Evolutionary conservation across 2,329 filamentous ascomycete species (phyloP).

Genomic region (Septoria linicola): DNA sequence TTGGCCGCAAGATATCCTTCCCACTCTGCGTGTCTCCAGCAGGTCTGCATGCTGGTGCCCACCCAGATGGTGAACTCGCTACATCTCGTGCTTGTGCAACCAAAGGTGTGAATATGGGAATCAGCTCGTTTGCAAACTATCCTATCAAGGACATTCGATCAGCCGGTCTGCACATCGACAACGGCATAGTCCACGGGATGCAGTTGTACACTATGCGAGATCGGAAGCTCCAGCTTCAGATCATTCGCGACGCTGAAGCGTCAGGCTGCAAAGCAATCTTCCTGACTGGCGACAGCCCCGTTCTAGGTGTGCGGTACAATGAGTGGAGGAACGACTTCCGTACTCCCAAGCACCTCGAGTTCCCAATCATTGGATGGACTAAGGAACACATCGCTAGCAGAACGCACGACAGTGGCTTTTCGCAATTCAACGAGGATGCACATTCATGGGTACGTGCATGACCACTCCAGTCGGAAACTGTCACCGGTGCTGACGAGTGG

Average conservation of each 20-base stretch:
- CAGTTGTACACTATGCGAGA: slow-evolving; percentile 57
- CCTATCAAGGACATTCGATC: slow-evolving; percentile 49
- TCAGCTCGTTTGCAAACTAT: slow-evolving; percentile 50
- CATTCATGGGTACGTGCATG: slow-evolving; percentile 29
- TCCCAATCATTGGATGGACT: slow-evolving; percentile 27
- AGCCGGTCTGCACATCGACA: slow-evolving; percentile 37
- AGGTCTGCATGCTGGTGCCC: slow-evolving; percentile 53
- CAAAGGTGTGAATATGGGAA: slow-evolving; percentile 47
- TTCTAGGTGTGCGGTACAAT: slow-evolving; percentile 54
- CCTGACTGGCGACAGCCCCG: slow-evolving; percentile 56
- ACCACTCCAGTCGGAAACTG: not conserved
- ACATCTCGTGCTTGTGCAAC: slow-evolving; percentile 49
- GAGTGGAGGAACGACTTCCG: slow-evolving; percentile 55
- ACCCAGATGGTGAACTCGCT: slow-evolving; percentile 52
- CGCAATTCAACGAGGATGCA: slow-evolving; percentile 32
- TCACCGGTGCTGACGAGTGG: not conserved
- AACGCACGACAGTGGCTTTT: slow-evolving; percentile 36
- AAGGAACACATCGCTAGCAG: slow-evolving; percentile 28
- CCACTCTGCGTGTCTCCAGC: slow-evolving; percentile 55
- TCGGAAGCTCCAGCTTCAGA: slow-evolving; percentile 48
- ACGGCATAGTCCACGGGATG: slow-evolving; percentile 50
- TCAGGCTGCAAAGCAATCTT: slow-evolving; percentile 55
- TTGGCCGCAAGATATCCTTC: slow-evolving; percentile 45
- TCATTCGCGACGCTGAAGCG: slow-evolving; percentile 33
- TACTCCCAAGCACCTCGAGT: slow-evolving; percentile 31